phyloP scores from a whole-genome alignment of 2,329 filamentous ascomycete species.

The Ophiostoma fasciatum region DNA sequence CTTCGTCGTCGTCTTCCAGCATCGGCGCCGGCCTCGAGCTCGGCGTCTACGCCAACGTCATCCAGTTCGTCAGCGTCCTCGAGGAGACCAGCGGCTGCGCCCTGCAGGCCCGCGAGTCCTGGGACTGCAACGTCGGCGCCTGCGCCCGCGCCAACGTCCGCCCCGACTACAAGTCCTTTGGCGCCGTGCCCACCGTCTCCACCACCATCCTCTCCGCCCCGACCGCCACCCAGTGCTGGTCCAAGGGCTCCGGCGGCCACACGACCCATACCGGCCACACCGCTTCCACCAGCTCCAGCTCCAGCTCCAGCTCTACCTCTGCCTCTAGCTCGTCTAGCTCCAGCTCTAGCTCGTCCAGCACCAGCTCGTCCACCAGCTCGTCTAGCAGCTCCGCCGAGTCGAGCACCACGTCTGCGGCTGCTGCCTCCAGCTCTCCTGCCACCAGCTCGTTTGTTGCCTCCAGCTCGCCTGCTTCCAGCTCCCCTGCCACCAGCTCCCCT shows the following conservation, averaged over 20 bases:
- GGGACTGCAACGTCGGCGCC: conserved; percentile 25
- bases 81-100: conserved; percentile 22
- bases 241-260: conserved; percentile 6
- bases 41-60: conserved; percentile 34
- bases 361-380: neutral
- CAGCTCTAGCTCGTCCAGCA: neutral
- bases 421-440: neutral
- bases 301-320: neutral
- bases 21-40: conserved; percentile 28
- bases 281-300: neutral
- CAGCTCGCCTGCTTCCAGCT: neutral
- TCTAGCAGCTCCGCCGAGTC: neutral
- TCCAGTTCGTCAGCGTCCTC: conserved; percentile 34
- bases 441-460: too few relatives aligned
- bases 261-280: neutral
- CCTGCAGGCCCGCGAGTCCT: conserved; percentile 21
- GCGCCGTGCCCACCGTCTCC: conserved; percentile 25
- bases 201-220: conserved; percentile 23
- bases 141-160: conserved; percentile 21
- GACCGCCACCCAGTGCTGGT: conserved; percentile 22
- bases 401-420: neutral
- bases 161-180: conserved; percentile 22
- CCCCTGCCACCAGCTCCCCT: neutral
- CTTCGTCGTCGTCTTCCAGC: conserved; percentile 18
- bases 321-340: neutral